Base-by-base conservation (phyloP, 1,284 basidiomycete genomes). In the Apiotrichum montevideense region DNA sequence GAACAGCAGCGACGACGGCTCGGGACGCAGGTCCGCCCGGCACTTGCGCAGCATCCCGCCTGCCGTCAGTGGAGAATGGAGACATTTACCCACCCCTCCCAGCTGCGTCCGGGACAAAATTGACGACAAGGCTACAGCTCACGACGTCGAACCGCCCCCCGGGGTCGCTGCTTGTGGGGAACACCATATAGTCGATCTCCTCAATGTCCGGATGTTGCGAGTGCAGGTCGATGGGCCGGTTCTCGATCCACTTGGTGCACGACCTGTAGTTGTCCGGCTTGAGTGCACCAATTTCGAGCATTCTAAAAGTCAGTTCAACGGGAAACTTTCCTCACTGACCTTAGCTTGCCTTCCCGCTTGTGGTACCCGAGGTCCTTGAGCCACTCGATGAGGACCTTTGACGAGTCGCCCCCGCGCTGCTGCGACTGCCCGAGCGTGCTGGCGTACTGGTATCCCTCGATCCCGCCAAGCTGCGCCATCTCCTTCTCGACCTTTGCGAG, bases 281-380 rank as follows among this genome's bases (percentile, higher is more conserved):
- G 40, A 94, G 78, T 15, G 90, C 90, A 0, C 90, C 90, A 2
- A 93, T 87, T 75, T 94, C 90, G 1, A 94, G 80, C 57, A 93
- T 74, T 48, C 90, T 91, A 61, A 39, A 6, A 33, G 29, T 48
- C 35, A 53, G 34, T n/a, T n/a, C n/a, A n/a, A 13, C 37, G 6
- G 37, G 37, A 39, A 6, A 13, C 37, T 39, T 39, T 6, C 37
- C 7, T 13, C 37, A n/a, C n/a, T n/a, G 32, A 58, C 59, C 39
- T 50, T 4, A 56, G 34, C 59, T 34, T 6, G 3, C 39, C 55
- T 51, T 3, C 78, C 14, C 15, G 10, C 8, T n/a, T 14, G 9
- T 13, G 41, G 5, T 43, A 10, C 10, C 50, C 76, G 58, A 85
- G 66, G 51, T 83, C 83, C 61, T 81, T 81, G 59, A 93, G 71